Conservation (phyloP, 805 yeast species). For the Spathaspora passalidarum region DNA sequence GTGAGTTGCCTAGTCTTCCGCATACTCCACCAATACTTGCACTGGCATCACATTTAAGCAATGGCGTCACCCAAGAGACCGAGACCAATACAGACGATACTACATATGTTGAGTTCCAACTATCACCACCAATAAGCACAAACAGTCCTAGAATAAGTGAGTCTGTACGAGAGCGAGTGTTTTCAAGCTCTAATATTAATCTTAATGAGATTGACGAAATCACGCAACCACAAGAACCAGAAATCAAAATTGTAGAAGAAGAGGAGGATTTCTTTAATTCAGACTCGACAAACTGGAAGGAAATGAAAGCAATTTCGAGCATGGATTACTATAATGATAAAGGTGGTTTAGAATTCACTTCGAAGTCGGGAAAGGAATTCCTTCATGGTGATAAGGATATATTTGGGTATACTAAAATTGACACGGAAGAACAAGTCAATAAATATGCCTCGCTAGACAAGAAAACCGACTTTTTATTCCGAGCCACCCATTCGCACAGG, state of each 20-base stretch:
- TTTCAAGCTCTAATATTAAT: conserved; percentile 2
- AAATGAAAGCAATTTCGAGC: conserved; percentile 79
- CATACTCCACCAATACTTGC: conserved; percentile 2
- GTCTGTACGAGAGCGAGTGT: conserved; percentile 5
- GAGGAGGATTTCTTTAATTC: conserved; percentile 38
- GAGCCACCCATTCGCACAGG: conserved; percentile 17
- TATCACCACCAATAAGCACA: conserved; percentile 4
- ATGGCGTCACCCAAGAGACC: neutral
- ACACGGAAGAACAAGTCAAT: conserved; percentile 81
- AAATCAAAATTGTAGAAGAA: conserved; percentile 3
- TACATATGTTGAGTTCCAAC: conserved; percentile 8
- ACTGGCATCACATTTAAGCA: neutral
- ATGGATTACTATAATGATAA: conserved; percentile 76
- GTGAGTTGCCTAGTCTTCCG: conserved; percentile 8
- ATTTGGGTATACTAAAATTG: conserved; percentile 84
- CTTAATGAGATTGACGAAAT: neutral
- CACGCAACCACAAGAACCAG: neutral
- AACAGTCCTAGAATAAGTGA: neutral
- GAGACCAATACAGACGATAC: neutral
- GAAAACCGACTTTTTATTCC: conserved; percentile 52
- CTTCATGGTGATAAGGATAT: conserved; percentile 42
- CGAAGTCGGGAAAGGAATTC: conserved; percentile 17
- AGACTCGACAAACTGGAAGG: conserved; percentile 61
- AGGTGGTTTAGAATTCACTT: conserved; percentile 57
- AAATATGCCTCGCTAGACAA: conserved; percentile 53